Evolutionary conservation across 208 protist genomes (phyloP), one percentile per base, ranked within the genome.

Genomic region (Leishmania martiniquensis): DNA sequence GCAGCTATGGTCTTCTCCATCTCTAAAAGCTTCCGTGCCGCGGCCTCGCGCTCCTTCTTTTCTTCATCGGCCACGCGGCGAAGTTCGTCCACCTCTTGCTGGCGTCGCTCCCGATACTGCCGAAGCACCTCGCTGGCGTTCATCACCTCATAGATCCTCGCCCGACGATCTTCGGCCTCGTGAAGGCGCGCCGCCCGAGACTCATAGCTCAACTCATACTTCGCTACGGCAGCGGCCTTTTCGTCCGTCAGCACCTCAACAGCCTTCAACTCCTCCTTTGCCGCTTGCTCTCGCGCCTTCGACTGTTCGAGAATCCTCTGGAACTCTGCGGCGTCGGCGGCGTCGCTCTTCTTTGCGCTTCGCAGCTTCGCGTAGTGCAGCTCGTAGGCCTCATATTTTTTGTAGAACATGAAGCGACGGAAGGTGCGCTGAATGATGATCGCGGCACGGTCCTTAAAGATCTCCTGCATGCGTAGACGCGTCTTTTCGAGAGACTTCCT

Each of bases 361-460:
- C 81, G 74, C 55, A 91, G 47, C 74, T 82, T 83, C 29, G 74
- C 76, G 72, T 89, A 79, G 52, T 91, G 84, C 62, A 83, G 67
- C 67, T 89, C 82, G 54, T 91, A 83, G n/a, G 75, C 71, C 32
- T 73, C 66, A 37, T 90, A 80, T 80, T 88, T 90, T 59, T 84
- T 85, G 37, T 69, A 62, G 74, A 80, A 91, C 63, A 87, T 67
- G 17, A 68, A 79, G 45, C 85, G 88, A 70, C 82, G 75, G 69
- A 87, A 86, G 17, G 74, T 85, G 39, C 93, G 93, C 63, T 91
- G 87, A 15, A 95, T 83, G n/a, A 90, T 87, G 63, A 91, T 69
- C 12, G 91, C 91, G 20, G 87, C 82, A n/a, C 87, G 84, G 70
- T 90, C 79, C n/a, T 85, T 54, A 3, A 66, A 44, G 34, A 77